Base-by-base conservation (phyloP, 2,329 filamentous ascomycete species). In the Aspergillus sp. region DNA sequence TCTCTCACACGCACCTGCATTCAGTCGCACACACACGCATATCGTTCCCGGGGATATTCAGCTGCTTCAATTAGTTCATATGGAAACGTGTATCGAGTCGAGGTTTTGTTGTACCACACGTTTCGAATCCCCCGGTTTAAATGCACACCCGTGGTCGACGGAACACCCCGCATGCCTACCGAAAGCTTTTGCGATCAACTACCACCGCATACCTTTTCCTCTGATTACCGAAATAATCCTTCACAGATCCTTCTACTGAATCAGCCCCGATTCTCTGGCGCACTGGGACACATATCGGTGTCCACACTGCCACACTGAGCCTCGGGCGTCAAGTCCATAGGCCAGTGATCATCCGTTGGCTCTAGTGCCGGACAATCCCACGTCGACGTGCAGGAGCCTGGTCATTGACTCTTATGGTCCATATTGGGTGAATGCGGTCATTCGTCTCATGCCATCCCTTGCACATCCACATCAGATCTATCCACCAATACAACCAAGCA, bases 261-360 rank as follows among this genome's bases (percentile, higher is more conserved):
- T 9, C 20, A 9, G 23, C 15, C 23, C 49, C 49, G 45, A 49
- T 32, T 43, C 13, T 41, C 42, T 45, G 50, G 49, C 41, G 41
- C 53, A 43, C 23, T 41, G 39, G 44, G 50, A 48, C 44, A 33
- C 51, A 43, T 13, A 45, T 45, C 38, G 45, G 49, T 47, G 48
- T 50, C 37, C 48, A 46, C 50, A 52, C 53, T 55, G 48, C 53
- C 51, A 39, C 45, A 49, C 49, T 56, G 52, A 51, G 55, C 55
- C 49, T 53, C 53, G 55, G 54, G 53, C 55, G 48, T 55, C 48
- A 47, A 52, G 55, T 53, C 54, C 52, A 57, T 58, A 47, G 30
- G 32, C 17, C 32, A 12, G 7, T 41, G 37, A 12, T 30, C 25
- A 30, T 30, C 45, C 41, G 43, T n/a, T 49, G 35, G 39, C 45